Evolutionary conservation across 139 green algal species (phyloP).

Genomic region (Chlamydomonas sp.): DNA sequence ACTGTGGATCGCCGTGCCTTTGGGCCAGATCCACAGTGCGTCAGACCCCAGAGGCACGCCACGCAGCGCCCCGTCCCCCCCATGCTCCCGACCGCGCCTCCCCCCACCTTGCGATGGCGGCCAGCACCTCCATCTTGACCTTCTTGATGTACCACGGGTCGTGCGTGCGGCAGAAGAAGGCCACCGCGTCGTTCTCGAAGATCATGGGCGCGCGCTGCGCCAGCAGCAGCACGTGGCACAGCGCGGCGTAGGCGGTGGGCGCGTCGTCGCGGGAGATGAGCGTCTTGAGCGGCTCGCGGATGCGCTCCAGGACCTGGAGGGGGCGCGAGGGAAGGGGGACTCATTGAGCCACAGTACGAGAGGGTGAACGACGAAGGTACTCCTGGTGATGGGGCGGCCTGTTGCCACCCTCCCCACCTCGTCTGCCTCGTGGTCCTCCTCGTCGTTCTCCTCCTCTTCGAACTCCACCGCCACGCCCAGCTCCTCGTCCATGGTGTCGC

Average conservation of each 20-base stretch:
- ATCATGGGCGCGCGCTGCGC: conserved; percentile 80
- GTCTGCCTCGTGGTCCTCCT: conserved; percentile 52
- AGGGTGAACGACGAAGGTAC: no score
- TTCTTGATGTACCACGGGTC: conserved; percentile 93
- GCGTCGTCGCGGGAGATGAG: conserved; percentile 79
- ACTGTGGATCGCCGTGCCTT: no score
- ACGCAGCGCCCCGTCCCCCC: no score
- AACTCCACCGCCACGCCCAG: conserved; percentile 94
- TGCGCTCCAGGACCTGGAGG: conserved; percentile 92
- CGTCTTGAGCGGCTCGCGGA: conserved; percentile 92
- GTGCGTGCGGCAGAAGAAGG: conserved; percentile 93
- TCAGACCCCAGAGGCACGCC: no score
- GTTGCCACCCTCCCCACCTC: conserved; percentile 32
- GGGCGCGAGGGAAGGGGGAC: no score
- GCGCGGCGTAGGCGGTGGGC: conserved; percentile 85
- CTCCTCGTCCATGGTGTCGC: conserved; percentile 86
- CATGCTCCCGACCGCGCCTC: no score
- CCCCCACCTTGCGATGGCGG: conserved; percentile 86
- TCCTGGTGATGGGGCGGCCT: no score
- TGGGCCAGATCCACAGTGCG: no score
- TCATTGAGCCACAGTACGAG: no score
- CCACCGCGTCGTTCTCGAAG: conserved; percentile 79
- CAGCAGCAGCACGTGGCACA: conserved; percentile 91
- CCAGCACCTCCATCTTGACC: conserved; percentile 94
- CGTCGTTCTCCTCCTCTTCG: conserved; percentile 68